Evolutionary conservation across 2,329 filamentous ascomycete genomes (phyloP), one percentile per base, ranked within the genome.

Genomic region (Xylaria sp.): DNA sequence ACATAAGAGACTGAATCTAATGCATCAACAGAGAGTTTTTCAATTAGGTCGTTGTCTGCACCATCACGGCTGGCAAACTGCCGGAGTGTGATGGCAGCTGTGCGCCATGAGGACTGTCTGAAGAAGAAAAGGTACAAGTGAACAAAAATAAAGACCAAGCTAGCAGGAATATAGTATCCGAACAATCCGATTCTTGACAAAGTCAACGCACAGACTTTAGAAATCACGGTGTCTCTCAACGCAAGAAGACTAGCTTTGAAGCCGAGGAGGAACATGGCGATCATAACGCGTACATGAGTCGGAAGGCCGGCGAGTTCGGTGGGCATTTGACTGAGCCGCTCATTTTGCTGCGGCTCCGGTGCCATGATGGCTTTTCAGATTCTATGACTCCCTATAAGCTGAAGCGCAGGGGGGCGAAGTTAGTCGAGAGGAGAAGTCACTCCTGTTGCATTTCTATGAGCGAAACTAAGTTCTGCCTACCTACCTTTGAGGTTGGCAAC

Each of bases 81-180:
- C 15, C 20, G 56, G 42, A 59, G 44, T n/a, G n/a, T 38, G 31
- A 39, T 39, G 44, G 42, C 56, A 5, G 44, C 36, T 33, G 5
- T 27, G 17, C 29, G 42, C 56, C 42, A 59, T 38, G 56, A 49
- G 6, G 56, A 59, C 22, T 59, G 56, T 29, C 56, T 9, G 27
- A 27, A 38, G 29, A 39, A 39, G 44, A 59, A 59, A 22, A 59
- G 44, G 44, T 20, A 50, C 17, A 50, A 27, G n/a, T 59, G 56
- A 20, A 59, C 4, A 31, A 59, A 4, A 27, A 6, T 50, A 13
- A 36, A 50, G 55, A 47, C 29, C 5, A 36, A n/a, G 29, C 27
- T 5, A 9, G n/a, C 53, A 29, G 53, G 53, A n/a, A 20, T 38
- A 22, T 38, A 22, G 10, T 29, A 56, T 39, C 36, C 47, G 27